Conservation (phyloP, 805 yeast genomes). For the Kregervanrija delftensis region DNA sequence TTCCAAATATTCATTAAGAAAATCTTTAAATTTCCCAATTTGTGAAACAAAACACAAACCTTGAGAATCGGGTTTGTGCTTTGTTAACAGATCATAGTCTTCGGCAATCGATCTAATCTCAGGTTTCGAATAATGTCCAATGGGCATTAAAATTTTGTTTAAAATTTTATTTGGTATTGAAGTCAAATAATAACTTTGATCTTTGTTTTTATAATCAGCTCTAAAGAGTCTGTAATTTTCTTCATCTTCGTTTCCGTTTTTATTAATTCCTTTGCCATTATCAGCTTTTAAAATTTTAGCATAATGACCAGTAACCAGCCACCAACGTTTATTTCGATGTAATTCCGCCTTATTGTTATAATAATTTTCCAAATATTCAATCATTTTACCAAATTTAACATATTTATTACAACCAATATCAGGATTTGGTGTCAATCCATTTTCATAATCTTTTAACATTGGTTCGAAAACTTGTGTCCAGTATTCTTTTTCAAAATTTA, state of each 20-base stretch:
- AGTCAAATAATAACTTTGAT: slow-evolving; percentile 87
- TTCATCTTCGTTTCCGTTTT: background rate
- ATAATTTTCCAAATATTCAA: slow-evolving; percentile 42
- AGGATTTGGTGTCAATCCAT: slow-evolving; percentile 89
- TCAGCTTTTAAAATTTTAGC: slow-evolving; percentile 42
- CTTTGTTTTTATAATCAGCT: slow-evolving; percentile 57
- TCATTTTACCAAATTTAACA: slow-evolving; percentile 80
- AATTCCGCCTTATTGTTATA: slow-evolving; percentile 15
- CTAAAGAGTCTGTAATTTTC: slow-evolving; percentile 40
- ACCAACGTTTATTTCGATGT: slow-evolving; percentile 40
- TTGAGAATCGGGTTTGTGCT: slow-evolving; percentile 85
- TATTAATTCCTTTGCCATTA: slow-evolving; percentile 21
- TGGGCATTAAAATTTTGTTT: slow-evolving; percentile 58
- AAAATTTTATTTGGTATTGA: slow-evolving; percentile 46
- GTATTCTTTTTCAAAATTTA: slow-evolving; percentile 83
- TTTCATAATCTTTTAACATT: slow-evolving; percentile 66
- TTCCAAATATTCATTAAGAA: slow-evolving; percentile 65
- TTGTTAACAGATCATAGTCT: slow-evolving; percentile 47
- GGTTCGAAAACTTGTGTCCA: slow-evolving; percentile 93
- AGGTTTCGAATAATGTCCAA: slow-evolving; percentile 73
- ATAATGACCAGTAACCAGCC: slow-evolving; percentile 90
- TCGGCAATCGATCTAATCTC: slow-evolving; percentile 64
- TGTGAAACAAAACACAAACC: slow-evolving; percentile 88
- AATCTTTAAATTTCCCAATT: slow-evolving; percentile 56
- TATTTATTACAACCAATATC: slow-evolving; percentile 82